phyloP scores from a whole-genome alignment of 176 grass and related monocot genomes.

The Triticum timopheevii region DNA sequence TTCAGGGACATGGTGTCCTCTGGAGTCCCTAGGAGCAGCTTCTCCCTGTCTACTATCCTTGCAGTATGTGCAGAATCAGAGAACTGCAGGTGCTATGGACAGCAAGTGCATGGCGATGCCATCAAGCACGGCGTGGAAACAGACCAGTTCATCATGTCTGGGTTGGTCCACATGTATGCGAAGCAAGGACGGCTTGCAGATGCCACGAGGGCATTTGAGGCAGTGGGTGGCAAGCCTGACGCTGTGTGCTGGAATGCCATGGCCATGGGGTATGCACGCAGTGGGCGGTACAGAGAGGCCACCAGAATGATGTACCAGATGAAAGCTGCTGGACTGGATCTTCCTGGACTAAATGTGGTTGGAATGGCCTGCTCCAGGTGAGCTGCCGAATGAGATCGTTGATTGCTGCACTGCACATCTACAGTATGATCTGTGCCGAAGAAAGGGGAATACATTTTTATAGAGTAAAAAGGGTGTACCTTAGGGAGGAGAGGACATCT shows the following conservation, averaged over 20 bases:
- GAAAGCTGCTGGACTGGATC: constrained; percentile 64
- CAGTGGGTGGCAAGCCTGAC: constrained; percentile 37
- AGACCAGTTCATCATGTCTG: constrained; percentile 56
- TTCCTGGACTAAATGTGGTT: constrained; percentile 37
- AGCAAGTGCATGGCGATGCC: constrained; percentile 68
- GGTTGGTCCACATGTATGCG: constrained; percentile 78
- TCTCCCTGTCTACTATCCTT: constrained; percentile 57
- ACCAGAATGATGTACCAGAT: constrained; percentile 55
- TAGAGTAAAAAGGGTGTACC: no score
- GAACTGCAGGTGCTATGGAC: constrained; percentile 30
- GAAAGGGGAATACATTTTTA: no score
- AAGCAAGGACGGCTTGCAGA: constrained; percentile 51
- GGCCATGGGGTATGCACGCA: constrained; percentile 54
- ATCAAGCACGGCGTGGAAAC: constrained; percentile 62
- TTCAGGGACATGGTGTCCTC: constrained; percentile 68
- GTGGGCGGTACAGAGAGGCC: constrained; percentile 55
- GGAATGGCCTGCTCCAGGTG: constrained; percentile 45
- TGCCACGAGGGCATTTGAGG: constrained; percentile 54
- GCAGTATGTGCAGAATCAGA: constrained; percentile 49
- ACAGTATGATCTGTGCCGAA: not conserved
- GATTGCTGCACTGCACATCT: not conserved
- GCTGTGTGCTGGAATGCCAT: constrained; percentile 65
- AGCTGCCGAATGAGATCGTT: not conserved
- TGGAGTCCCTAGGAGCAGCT: constrained; percentile 43
- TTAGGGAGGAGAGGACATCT: not conserved